Evolutionary conservation across 176 grass and related monocot species (phyloP).

Genomic region (Carex parvula): DNA sequence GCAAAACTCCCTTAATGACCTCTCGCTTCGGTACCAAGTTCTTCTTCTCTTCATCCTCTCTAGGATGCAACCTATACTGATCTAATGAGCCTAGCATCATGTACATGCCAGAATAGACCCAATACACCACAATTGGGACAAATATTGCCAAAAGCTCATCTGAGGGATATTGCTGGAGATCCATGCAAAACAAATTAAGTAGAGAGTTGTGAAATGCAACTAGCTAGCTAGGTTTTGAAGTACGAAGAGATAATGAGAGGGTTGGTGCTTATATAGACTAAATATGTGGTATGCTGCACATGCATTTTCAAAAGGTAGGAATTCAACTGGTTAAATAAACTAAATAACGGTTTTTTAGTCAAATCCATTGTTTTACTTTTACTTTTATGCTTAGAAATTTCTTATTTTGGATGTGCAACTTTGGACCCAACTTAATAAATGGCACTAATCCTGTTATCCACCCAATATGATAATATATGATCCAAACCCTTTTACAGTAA

Average conservation of each 20-base stretch:
- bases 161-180: neutral
- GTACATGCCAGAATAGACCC: slow-evolving; percentile 39
- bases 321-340: too few species aligned
- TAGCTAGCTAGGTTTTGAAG: neutral
- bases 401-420: neutral
- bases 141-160: slow-evolving; percentile 32
- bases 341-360: too few species aligned
- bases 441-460: neutral
- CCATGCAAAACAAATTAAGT: neutral
- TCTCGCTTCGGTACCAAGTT: slow-evolving; percentile 38
- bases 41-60: slow-evolving; percentile 32
- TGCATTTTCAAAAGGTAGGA: neutral
- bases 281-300: too few species aligned
- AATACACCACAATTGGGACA: slow-evolving; percentile 42
- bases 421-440: neutral
- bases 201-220: neutral
- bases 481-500: neutral
- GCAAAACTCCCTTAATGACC: slow-evolving; percentile 33
- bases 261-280: slow-evolving; percentile 10
- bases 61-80: slow-evolving; percentile 40
- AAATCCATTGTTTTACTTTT: too few species aligned
- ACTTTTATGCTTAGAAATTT: too few species aligned
- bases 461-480: neutral
- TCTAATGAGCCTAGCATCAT: slow-evolving; percentile 29
- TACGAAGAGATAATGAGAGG: neutral